Percentiles rank a stretch among this genome's conserved stretches.
Conservation (phyloP, 768 basidiomycete genomes). For the Trametes cinnabarina region DNA sequence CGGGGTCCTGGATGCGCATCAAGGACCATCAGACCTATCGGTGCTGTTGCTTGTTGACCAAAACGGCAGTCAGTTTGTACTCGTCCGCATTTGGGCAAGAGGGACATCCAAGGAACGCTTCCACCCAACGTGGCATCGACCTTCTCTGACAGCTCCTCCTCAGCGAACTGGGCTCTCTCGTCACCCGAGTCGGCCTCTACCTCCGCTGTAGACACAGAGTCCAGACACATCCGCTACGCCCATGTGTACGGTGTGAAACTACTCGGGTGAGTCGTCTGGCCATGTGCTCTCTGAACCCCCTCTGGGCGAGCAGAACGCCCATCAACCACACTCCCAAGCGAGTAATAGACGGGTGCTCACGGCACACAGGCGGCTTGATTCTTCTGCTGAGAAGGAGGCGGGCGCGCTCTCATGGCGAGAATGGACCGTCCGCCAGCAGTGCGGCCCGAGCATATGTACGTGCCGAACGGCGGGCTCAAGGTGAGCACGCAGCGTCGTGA, state of each 20-base stretch:
- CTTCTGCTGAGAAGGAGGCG: no score
- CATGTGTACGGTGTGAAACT: neutral
- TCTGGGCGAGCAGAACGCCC: no score
- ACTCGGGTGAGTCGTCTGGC: no score
- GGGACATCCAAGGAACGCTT: neutral
- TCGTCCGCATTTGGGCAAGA: neutral
- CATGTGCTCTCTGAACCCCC: no score
- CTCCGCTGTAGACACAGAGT: neutral
- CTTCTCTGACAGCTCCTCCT: slow-evolving; percentile 6
- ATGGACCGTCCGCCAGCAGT: no score
- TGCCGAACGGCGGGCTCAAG: no score
- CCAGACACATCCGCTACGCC: neutral
- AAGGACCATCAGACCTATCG: slow-evolving; percentile 1
- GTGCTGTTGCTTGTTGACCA: slow-evolving; percentile 14
- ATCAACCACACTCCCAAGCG: no score
- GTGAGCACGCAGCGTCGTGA: no score
- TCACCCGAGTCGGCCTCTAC: neutral
- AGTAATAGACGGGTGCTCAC: no score
- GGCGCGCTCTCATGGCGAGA: no score
- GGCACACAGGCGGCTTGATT: no score
- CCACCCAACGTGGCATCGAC: neutral
- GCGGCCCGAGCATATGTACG: no score
- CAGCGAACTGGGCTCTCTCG: neutral
- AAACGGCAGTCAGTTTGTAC: slow-evolving; percentile 10
- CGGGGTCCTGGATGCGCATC: slow-evolving; percentile 7